Base-by-base conservation (phyloP, 306 rosid genomes). In the Myrica gale region DNA sequence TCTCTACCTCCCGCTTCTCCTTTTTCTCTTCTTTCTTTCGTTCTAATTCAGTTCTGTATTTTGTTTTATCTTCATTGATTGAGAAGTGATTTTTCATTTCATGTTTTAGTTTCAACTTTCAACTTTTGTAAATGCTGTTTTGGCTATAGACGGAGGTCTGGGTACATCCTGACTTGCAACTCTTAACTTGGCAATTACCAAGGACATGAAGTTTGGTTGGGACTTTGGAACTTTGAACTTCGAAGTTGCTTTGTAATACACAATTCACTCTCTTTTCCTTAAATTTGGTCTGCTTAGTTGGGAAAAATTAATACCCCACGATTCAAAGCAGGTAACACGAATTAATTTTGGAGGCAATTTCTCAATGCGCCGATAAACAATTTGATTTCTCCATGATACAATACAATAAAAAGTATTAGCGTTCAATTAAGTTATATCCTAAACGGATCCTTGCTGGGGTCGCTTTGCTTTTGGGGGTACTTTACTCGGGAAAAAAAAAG, bases 71-170 rank as follows among this genome's bases (percentile, higher is more conserved):
- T 57, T 74, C 21, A 52, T 50, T 55, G 71, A 42, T 68, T 71
- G 61, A 76, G 75, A 69, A 47, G 69, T 20, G 82, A 6, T 39
- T 62, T 79, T 19, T 61, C 45, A 52, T 44, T 50, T 51, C 13
- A 80, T 69, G 78, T 79, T 57, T 63, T 74, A 73, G 79, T 72
- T 82, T 75, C 63, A 80, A 68, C 80, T 62, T 57, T 20, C 63
- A 80, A 68, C 80, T 62, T 57, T 20, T 81, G 85, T 88, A 80
- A 88, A 87, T 87, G 78, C 81, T 74, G 37, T 77, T 82, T 84
- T 74, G 74, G 81, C 76, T 54, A 78, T 69, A 45, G 55, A 63
- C 7, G 46, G 44, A 63, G 47, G 41, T 41, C 16, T 60, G 78
- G 66, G 52, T 41, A 44, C 63, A 11, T 78, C 74, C 58, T 77